A percentile compares a stretch with the other conserved stretches of the same genome.
These are phyloP conservation scores for Tetrapisispora arboricola DNA, from an alignment of 805 yeast species.

Conservation along the genomic window DNA sequence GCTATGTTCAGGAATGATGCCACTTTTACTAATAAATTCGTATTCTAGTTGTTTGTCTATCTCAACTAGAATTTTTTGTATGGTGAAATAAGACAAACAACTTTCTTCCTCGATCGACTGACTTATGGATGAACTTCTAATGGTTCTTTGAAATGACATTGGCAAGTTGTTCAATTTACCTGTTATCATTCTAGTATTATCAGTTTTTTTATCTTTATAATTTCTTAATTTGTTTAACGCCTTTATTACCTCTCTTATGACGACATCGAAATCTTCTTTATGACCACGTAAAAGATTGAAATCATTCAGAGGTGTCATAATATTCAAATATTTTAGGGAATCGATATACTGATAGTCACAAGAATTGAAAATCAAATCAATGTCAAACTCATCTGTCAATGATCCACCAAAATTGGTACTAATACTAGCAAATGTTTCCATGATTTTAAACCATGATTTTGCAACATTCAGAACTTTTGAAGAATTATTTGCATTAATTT, in stretches of 20 bases:
- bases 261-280: conserved; percentile 29
- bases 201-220: conserved; percentile 15
- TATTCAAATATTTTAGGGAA: conserved; percentile 26
- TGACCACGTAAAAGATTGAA: conserved; percentile 29
- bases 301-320: conserved; percentile 29
- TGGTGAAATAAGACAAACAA: conserved; percentile 22
- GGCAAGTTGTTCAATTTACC: conserved; percentile 18
- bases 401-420: conserved; percentile 31
- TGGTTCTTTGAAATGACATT: conserved; percentile 19
- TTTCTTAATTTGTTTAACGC: conserved; percentile 21
- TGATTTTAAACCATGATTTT: conserved; percentile 31
- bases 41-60: conserved; percentile 28
- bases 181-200: conserved; percentile 11
- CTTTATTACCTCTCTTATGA: conserved; percentile 28
- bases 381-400: conserved; percentile 21
- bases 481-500: conserved; percentile 25
- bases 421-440: conserved; percentile 30
- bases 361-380: conserved; percentile 27
- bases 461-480: conserved; percentile 30
- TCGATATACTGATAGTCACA: conserved; percentile 29
- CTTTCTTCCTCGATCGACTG: conserved; percentile 10
- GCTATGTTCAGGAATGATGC: conserved; percentile 25
- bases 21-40: conserved; percentile 27
- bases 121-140: background rate
- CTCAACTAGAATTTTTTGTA: conserved; percentile 27